Conservation (phyloP, 1,284 basidiomycete species). For the Tylopilus sp. region DNA sequence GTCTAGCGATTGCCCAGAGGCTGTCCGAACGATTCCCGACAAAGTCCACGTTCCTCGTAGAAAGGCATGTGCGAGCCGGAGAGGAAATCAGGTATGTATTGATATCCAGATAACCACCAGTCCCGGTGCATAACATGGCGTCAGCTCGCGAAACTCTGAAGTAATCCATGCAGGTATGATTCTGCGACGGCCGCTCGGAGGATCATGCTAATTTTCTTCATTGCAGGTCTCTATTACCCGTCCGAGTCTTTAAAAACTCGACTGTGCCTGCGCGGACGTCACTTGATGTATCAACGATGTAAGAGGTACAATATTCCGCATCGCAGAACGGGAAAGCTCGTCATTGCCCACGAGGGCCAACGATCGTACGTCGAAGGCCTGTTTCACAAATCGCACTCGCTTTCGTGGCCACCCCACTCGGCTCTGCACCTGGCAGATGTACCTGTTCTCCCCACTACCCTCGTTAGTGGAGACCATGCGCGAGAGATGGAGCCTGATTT, state of each 20-base stretch:
- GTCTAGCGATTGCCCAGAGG: constrained; percentile 81
- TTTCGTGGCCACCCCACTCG: constrained; percentile 51
- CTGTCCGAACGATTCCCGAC: constrained; percentile 65
- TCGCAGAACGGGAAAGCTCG: constrained; percentile 82
- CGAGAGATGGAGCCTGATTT: constrained; percentile 81
- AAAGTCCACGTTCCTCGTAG: constrained; percentile 82
- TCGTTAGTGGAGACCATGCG: constrained; percentile 73
- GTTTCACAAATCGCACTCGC: constrained; percentile 55
- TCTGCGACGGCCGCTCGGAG: background rate
- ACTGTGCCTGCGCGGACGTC: constrained; percentile 84
- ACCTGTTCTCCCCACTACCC: constrained; percentile 56
- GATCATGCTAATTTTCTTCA: background rate
- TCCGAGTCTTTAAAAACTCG: constrained; percentile 80
- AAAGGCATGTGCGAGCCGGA: constrained; percentile 70
- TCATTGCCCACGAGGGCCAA: constrained; percentile 72
- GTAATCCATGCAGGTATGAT: constrained; percentile 85
- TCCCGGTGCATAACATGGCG: background rate
- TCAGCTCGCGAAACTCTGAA: constrained; percentile 90
- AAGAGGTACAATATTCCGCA: constrained; percentile 60
- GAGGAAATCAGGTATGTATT: constrained; percentile 73
- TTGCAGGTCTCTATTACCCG: constrained; percentile 80
- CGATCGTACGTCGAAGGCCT: constrained; percentile 67
- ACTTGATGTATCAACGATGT: constrained; percentile 83
- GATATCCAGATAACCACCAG: background rate
- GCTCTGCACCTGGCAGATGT: constrained; percentile 17